phyloP scores from a whole-genome alignment of 73 alveolate species.

The Paramecium caudatum region DNA sequence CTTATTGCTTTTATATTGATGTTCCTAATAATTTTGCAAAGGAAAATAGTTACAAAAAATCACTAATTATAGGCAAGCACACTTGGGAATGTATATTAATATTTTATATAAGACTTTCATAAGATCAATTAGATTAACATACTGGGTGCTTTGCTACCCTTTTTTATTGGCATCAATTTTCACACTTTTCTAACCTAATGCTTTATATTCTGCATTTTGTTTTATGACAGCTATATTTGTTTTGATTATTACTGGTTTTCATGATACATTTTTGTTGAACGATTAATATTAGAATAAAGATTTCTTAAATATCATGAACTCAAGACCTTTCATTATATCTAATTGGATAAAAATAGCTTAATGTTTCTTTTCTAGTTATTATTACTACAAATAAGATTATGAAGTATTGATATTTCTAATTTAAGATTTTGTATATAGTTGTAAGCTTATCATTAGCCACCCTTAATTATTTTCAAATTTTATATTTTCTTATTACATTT shows the following conservation, averaged over 20 bases:
- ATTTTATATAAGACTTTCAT: slow-evolving; percentile 21
- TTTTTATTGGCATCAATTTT: neutral
- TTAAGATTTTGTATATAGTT: neutral
- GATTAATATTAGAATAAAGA: neutral
- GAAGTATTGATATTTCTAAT: neutral
- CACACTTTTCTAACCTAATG: neutral
- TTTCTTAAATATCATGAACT: neutral
- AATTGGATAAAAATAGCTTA: slow-evolving; percentile 16
- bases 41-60: neutral
- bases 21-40: neutral
- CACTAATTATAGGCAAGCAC: neutral
- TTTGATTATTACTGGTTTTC: neutral
- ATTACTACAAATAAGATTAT: neutral
- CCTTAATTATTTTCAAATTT: neutral
- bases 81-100: slow-evolving; percentile 2
- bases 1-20: neutral
- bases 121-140: slow-evolving; percentile 13
- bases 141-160: slow-evolving; percentile 30
- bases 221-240: neutral
- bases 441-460: neutral
- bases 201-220: neutral
- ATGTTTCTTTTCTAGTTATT: neutral
- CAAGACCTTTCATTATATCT: neutral
- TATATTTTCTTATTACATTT: neutral
- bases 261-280: neutral